These are phyloP conservation scores for Nakaseomyces nivariensis DNA, from an alignment of 1,139 yeast genomes.

Conservation along the genomic window DNA sequence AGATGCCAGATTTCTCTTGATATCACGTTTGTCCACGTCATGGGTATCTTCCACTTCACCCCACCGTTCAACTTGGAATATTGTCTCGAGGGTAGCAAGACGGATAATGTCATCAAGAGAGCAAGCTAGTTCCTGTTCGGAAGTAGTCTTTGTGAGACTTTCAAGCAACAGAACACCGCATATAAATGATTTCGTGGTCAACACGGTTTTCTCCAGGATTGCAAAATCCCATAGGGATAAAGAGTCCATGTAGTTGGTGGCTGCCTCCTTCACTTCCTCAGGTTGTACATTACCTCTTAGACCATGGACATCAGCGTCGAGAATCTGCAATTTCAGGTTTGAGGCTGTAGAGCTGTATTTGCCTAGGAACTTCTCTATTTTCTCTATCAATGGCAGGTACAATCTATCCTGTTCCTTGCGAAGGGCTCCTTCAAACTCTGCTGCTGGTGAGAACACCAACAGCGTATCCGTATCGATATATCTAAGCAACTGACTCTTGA, in stretches of 20 bases:
- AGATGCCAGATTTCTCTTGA: slow-evolving; percentile 70
- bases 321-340: slow-evolving; percentile 38
- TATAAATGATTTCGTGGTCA: slow-evolving; percentile 76
- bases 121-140: slow-evolving; percentile 15
- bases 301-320: slow-evolving; percentile 78
- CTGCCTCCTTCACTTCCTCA: slow-evolving; percentile 50
- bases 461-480: slow-evolving; percentile 92
- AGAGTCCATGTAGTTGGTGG: slow-evolving; percentile 50
- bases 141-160: slow-evolving; percentile 16
- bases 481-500: slow-evolving; percentile 51
- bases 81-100: slow-evolving; percentile 72
- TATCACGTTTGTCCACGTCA: slow-evolving; percentile 86
- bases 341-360: slow-evolving; percentile 31
- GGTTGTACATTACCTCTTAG: slow-evolving; percentile 71
- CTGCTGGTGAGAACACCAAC: slow-evolving; percentile 69
- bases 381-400: slow-evolving; percentile 63
- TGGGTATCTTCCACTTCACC: slow-evolving; percentile 99
- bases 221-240: slow-evolving; percentile 70
- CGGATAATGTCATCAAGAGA: slow-evolving; percentile 64
- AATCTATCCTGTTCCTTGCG: slow-evolving; percentile 65
- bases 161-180: slow-evolving; percentile 44
- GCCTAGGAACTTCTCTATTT: slow-evolving; percentile 54
- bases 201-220: slow-evolving; percentile 78
- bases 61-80: slow-evolving; percentile 82
- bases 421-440: slow-evolving; percentile 75